Base-by-base conservation (phyloP, 352 stramenopile genomes). In the Phytophthora megakarya region DNA sequence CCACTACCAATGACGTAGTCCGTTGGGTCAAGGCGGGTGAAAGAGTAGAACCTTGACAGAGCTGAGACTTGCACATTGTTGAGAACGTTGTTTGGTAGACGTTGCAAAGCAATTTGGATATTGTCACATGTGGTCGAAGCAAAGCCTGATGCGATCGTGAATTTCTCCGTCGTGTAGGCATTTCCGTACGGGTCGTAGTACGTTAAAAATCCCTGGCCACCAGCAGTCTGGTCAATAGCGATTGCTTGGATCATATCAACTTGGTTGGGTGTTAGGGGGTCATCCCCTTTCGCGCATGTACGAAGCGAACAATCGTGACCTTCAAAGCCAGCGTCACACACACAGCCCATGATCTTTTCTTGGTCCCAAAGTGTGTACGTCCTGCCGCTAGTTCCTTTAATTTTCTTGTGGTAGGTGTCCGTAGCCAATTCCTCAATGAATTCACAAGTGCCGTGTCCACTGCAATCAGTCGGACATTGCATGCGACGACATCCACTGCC, bases 291-390 rank as follows among this genome's bases (percentile, higher is more conserved):
- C 0, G 81, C 73, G 35, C 84, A 93, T 4, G 48, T 64, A 26
- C 87, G 88, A 1, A 83, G 47, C 3, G 62, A 76, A 46, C 88
- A 93, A 39, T 84, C 81, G 7, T 83, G 54, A 1, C 80, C 75
- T 6, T 76, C 42, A 56, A 75, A 96, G 1, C 73, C 77, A 11
- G 62, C 57, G 44, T 97, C 86, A 46, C 89, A 96, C 8, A 72
- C 57, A 48, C 90, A 97, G 25, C 88, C 88, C 39, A 86, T 82
- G 33, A 96, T 79, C 71, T 89, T 93, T 42, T 95, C 84, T 15
- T 74, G 75, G 53, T 96, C 88, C 86, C 88, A 96, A 21, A 88
- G 71, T 28, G 76, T 61, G 39, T 91, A 73, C 35, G 75, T 73
- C 11, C 66, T 61, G 0, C 64, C 62, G 3, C 72, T 4, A 0